Conservation (phyloP, 2,329 filamentous ascomycete species). For the Polytolypa hystricis region DNA sequence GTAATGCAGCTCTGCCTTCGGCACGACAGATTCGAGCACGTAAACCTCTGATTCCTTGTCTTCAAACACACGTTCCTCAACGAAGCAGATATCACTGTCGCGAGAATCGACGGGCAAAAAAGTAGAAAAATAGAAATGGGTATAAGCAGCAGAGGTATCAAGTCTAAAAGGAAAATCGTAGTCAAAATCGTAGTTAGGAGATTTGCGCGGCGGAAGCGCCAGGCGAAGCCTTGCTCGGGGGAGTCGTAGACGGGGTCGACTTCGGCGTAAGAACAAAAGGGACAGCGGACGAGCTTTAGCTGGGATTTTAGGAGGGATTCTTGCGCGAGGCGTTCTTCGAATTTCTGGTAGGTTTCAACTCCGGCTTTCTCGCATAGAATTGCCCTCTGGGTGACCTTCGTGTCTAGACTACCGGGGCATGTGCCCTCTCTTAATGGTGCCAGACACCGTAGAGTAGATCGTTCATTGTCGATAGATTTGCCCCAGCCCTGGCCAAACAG, state of each 20-base stretch:
- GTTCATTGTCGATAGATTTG: constrained; percentile 61
- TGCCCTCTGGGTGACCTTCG: constrained; percentile 59
- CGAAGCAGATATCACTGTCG: constrained; percentile 46
- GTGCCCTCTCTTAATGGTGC: constrained; percentile 56
- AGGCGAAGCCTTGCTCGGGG: constrained; percentile 38
- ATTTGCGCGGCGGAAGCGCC: constrained; percentile 47
- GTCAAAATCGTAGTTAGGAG: constrained; percentile 43
- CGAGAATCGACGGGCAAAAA: constrained; percentile 40
- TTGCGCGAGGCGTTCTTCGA: constrained; percentile 69
- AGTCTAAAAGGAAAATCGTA: constrained; percentile 30
- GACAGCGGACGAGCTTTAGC: constrained; percentile 69
- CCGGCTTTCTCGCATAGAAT: constrained; percentile 60
- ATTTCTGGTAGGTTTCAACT: constrained; percentile 57
- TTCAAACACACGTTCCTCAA: constrained; percentile 58
- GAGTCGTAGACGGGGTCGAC: constrained; percentile 65
- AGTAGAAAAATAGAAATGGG: constrained; percentile 47
- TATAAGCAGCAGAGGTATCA: constrained; percentile 37
- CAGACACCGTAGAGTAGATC: constrained; percentile 71
- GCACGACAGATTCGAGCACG: constrained; percentile 62
- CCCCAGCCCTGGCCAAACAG: constrained; percentile 90
- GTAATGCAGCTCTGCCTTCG: constrained; percentile 62
- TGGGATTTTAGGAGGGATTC: constrained; percentile 63
- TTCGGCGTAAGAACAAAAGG: constrained; percentile 87
- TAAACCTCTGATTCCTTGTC: constrained; percentile 63
- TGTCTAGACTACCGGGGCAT: constrained; percentile 63